phyloP scores from a whole-genome alignment of 2,329 filamentous ascomycete genomes.

The Apiospora koreana region DNA sequence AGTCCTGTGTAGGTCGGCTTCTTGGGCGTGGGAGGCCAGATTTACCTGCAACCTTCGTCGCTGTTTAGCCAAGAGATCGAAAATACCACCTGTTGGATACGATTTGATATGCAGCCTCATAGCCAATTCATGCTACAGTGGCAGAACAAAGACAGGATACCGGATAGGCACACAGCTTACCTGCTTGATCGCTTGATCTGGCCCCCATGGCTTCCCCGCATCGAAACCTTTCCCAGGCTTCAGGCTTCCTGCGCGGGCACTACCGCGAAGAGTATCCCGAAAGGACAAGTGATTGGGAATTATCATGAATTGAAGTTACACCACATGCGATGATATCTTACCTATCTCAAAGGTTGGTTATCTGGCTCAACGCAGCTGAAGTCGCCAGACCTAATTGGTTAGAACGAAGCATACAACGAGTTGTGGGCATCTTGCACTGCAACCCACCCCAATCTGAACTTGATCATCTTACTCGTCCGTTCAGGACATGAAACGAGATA shows the following conservation, averaged over 20 bases:
- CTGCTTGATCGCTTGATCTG: background rate
- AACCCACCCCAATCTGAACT: background rate
- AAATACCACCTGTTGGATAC: background rate
- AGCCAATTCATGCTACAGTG: background rate
- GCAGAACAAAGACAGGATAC: background rate
- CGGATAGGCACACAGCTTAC: background rate
- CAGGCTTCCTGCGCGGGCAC: background rate
- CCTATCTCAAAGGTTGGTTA: background rate
- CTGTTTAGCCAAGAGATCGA: background rate
- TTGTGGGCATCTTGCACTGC: background rate
- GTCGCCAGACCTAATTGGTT: background rate
- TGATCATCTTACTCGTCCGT: background rate
- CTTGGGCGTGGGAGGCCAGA: background rate
- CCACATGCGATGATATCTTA: background rate
- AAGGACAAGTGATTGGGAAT: background rate
- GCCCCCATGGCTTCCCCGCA: background rate
- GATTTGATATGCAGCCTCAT: background rate
- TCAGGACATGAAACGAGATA: background rate
- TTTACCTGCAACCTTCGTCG: background rate
- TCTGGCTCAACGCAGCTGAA: background rate
- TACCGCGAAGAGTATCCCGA: background rate
- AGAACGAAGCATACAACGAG: background rate
- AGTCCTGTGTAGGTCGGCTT: background rate
- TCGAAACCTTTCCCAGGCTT: background rate
- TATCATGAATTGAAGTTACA: background rate